Base-by-base conservation (phyloP, 1,139 yeast species). In the Kluyveromyces sp. region DNA sequence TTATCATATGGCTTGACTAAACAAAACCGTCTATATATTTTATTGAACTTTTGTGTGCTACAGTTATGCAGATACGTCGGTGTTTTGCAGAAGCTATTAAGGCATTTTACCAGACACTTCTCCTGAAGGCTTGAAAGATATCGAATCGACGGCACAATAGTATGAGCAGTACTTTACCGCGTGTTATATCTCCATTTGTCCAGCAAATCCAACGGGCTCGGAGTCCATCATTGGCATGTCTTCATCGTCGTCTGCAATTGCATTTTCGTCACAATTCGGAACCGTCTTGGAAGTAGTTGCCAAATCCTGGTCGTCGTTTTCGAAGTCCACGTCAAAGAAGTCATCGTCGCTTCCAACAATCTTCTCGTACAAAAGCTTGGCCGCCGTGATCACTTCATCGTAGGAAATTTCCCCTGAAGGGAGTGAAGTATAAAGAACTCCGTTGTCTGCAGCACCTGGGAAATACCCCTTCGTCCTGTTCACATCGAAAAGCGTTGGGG, bases 261-360 rank as follows among this genome's bases (percentile, higher is more conserved):
- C 66, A 39, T 53, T 56, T 44, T 59, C 64, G 39, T 54, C 52
- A 26, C 47, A 48, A n/a, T 42, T 42, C 3, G 22, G 15, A n/a
- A 38, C 13, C 19, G 22, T 28, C 17, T n/a, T 18, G 12, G 34
- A 13, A 26, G 45, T 41, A n/a, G 33, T 42, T 32, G 28, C 36
- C 20, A 36, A 37, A 22, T 42, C 50, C 16, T 70, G 73, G 43
- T 85, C 95, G 17, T 88, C 96, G 61, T 89, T 97, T 65, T 89
- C 97, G 60, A 89, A 89, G 64, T 89, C 97, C 30, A 89, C 87
- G 63, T 87, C 96, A 58, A 89, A 89, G 66, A 89, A 89, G 64
- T 89, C 97, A 54, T 89, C 97, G 59, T 85, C 94, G 3, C 94
- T 77, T 3, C 97, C 97, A 3, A 94, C 94, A 49, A 89, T 78